Evolutionary conservation across 2,329 filamentous ascomycete genomes (phyloP).

Genomic region (Exophiala xenobiotica): DNA sequence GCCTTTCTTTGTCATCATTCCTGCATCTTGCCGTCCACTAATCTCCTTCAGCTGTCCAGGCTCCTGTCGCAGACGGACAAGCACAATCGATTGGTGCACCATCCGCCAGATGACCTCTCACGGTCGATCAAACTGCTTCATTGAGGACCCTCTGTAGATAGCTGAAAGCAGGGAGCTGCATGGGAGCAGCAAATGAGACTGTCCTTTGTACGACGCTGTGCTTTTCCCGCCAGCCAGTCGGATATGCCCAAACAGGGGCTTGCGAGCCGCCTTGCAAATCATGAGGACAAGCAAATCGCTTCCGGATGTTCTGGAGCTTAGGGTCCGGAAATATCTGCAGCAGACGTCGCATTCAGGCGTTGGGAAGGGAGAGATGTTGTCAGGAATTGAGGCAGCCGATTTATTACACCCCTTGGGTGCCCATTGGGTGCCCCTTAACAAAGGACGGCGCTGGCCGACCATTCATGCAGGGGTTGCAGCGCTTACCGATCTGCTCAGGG

Average conservation of each 20-base stretch:
- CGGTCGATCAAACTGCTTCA: slow-evolving; percentile 10
- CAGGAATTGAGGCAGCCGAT: too few species aligned
- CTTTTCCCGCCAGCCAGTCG: neutral
- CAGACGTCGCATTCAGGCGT: too few species aligned
- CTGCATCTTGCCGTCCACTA: slow-evolving; percentile 24
- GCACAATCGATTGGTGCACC: slow-evolving; percentile 16
- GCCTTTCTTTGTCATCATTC: slow-evolving; percentile 27
- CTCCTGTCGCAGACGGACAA: slow-evolving; percentile 6
- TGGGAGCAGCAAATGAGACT: neutral
- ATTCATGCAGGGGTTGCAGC: too few species aligned
- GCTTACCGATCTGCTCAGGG: too few species aligned
- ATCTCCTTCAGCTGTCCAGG: slow-evolving; percentile 22
- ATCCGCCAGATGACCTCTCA: neutral
- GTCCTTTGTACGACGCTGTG: neutral
- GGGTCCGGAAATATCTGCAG: too few species aligned
- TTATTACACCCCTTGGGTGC: too few species aligned
- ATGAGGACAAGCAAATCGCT: neutral
- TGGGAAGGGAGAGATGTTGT: too few species aligned
- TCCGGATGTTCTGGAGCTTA: neutral
- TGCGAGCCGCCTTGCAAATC: neutral
- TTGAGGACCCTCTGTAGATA: neutral
- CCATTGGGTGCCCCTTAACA: too few species aligned
- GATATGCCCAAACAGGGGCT: neutral
- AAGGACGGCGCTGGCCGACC: too few species aligned
- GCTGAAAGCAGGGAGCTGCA: neutral